A percentile compares a stretch with the other conserved stretches of the same genome.
phyloP scores from a whole-genome alignment of 441 rosid genomes.

The Brassica hybrid region DNA sequence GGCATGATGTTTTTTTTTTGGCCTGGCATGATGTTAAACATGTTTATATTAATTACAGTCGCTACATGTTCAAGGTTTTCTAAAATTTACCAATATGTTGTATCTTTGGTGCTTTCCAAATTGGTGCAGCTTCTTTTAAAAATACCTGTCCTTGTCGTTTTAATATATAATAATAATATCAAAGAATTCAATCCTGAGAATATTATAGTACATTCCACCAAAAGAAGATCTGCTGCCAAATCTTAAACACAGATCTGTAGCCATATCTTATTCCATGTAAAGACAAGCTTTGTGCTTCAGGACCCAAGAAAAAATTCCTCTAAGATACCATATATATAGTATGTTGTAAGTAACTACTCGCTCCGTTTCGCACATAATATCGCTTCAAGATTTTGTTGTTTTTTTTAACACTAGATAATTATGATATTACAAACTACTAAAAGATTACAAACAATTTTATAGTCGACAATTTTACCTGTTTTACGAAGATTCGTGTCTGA shows the following conservation, averaged over 20 bases:
- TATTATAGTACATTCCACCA: conserved; percentile 23
- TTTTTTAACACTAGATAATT: too few relatives aligned
- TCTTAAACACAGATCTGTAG: conserved; percentile 41
- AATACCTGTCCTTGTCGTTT: conserved; percentile 13
- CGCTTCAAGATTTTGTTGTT: too few relatives aligned
- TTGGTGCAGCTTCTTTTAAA: neutral
- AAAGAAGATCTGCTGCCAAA: conserved; percentile 40
- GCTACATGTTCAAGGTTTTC: neutral
- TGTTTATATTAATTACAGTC: neutral
- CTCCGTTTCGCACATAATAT: too few relatives aligned
- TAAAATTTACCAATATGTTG: neutral
- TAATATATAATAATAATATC: neutral
- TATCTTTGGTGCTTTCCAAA: neutral
- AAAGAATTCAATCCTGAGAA: conserved; percentile 19
- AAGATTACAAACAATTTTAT: too few relatives aligned
- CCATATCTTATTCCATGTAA: conserved; percentile 39
- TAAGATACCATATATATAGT: neutral
- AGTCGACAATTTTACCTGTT: too few relatives aligned
- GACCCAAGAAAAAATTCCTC: conserved; percentile 7
- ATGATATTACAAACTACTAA: too few relatives aligned
- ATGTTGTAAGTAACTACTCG: too few relatives aligned
- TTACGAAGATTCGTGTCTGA: too few relatives aligned
- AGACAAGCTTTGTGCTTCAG: conserved; percentile 31
- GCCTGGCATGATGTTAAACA: too few relatives aligned
- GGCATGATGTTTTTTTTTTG: neutral